A percentile compares a stretch with the other conserved stretches of the same genome.
Conservation (phyloP, 2,329 filamentous ascomycete genomes). For the Dryadomyces quercus-mongolicae region DNA sequence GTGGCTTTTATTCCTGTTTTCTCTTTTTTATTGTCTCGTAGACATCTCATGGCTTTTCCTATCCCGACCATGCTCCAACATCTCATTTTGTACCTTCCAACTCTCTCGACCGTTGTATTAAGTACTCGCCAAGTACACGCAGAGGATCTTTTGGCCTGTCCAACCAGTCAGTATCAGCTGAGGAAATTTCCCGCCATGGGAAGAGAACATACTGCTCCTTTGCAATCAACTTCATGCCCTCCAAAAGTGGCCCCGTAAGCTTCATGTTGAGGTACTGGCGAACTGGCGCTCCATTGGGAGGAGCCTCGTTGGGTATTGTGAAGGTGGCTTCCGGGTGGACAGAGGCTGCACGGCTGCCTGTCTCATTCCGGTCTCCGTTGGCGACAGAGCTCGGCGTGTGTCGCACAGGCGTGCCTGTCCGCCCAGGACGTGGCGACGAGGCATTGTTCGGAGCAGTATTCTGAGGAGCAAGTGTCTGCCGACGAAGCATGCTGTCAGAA, state of each 20-base stretch:
- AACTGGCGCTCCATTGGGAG: conserved; percentile 54
- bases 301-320: conserved; percentile 46
- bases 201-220: conserved; percentile 52
- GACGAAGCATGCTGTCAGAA: not conserved
- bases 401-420: conserved; percentile 37
- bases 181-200: not conserved
- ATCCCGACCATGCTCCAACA: not conserved
- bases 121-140: conserved; percentile 55
- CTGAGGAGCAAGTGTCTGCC: conserved; percentile 2
- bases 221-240: conserved; percentile 63
- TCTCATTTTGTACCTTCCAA: conserved; percentile 30
- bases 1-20: not conserved
- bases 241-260: conserved; percentile 54
- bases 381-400: conserved; percentile 10
- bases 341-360: conserved; percentile 41
- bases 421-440: conserved; percentile 29
- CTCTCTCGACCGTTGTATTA: conserved; percentile 56
- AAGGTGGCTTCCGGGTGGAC: conserved; percentile 38
- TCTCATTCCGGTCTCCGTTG: conserved; percentile 13
- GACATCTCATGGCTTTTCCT: not conserved
- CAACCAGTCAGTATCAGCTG: conserved; percentile 3
- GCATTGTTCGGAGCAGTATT: conserved; percentile 6
- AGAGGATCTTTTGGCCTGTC: conserved; percentile 55
- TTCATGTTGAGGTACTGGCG: conserved; percentile 61
- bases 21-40: not conserved